Evolutionary conservation across 2,329 filamentous ascomycete genomes (phyloP), one percentile per base, ranked within the genome.

Genomic region (Alternaria atra): DNA sequence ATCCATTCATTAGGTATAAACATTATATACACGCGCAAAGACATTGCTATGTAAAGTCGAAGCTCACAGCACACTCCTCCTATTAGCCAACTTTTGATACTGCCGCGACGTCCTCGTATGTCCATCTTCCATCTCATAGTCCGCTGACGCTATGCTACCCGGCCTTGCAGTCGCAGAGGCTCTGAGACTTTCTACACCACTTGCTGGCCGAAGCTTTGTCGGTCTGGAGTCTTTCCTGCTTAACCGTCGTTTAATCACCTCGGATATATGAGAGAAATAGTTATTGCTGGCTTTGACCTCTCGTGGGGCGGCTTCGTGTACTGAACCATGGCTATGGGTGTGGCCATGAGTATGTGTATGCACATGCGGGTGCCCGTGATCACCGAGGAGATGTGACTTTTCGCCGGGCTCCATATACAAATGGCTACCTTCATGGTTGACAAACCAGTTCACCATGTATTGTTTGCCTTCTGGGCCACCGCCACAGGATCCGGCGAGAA

Each of bases 401-500:
- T 77, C 75, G 30, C 82, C 74, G 0, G 76, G 81, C 54, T 82
- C 79, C 69, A 88, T 83, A 62, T 82, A 88, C 53, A 86, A 81
- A 69, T 88, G 86, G 35, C 83, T 82, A 13, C 81, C 81, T 52
- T 78, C 73, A 51, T 81, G 80, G n/a, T 85, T 77, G 12, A 80
- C 77, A 35, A 76, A 79, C 82, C 82, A 84, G 20, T 77, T 77
- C 5, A 81, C 78, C 29, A 75, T 76, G 42, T 85, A 82, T 60
- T 87, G 82, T 13, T 79, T 74, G 0, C 84, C 83, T 15, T 80
- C 77, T 0, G 86, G 86, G 0, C 86, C 87, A 12, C 80, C 83
- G 1, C 86, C 87, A 69, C 86, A 88, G 6, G 81, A 83, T 0
- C 87, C 87, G 0, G 81, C 79, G n/a, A 89, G 67, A 4, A 80